Evolutionary conservation across 2,329 filamentous ascomycete genomes (phyloP), one percentile per base, ranked within the genome.

Genomic region (Pseudocercospora cruenta): DNA sequence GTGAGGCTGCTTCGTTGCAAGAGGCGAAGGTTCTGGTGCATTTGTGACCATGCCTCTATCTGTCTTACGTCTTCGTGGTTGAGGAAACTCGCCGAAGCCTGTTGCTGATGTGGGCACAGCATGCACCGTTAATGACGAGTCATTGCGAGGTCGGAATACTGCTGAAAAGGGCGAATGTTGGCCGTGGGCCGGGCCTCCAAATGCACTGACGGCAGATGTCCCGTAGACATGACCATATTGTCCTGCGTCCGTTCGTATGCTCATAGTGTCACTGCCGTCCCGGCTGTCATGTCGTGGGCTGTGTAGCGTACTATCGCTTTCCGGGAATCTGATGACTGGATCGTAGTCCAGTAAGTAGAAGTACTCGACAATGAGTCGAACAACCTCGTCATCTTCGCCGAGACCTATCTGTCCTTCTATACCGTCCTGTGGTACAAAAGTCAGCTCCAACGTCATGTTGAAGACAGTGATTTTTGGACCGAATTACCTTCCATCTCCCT

Each of bases 331-430:
- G 39, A 64, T 43, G 62, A 67, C 22, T 21, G 73, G 69, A 8
- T 70, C 66, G 60, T 73, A 74, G 66, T 74, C 70, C 9, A 74
- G 68, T 10, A 71, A 59, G 59, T 73, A 74, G 31, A 74, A 67
- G 62, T 74, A 72, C 53, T 74, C 71, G 43, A 74, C 60, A 5
- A 74, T 53, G 2, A 72, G 64, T n/a, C 69, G 39, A 22, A 74
- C 67, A 31, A 73, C 61, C 59, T 72, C 72, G 7, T 72, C 69
- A 22, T 75, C 71, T 26, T 73, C 70, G n/a, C 66, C 49, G 7
- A 75, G 53, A 10, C 49, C 49, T 24, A 75, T 64, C 26, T 73
- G 70, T 14, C 70, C 69, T 62, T 71, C 62, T 16, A 67, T 63
- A n/a, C 65, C 66, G 26, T 71, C 69, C 73, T 74, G 43, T 45